phyloP scores from a whole-genome alignment of 2,329 filamentous ascomycete species.

The Colletotrichum falcatum region DNA sequence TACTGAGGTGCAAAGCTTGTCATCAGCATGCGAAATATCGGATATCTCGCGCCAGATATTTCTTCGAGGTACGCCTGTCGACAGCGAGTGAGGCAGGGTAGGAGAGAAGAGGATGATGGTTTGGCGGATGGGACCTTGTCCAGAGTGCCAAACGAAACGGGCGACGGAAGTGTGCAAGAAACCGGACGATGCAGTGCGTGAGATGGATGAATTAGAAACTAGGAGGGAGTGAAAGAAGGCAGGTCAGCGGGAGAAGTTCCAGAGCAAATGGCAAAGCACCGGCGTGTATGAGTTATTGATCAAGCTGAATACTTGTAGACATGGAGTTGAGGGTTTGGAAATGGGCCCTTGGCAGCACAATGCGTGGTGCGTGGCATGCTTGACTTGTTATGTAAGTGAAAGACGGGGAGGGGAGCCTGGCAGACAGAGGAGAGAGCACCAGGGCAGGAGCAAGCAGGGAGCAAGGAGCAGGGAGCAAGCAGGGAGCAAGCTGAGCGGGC shows the following conservation, averaged over 20 bases:
- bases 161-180: constrained; percentile 3
- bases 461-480: constrained; percentile 9
- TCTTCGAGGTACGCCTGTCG: constrained; percentile 7
- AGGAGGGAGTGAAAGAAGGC: constrained; percentile 10
- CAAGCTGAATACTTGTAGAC: constrained; percentile 36
- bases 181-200: not conserved
- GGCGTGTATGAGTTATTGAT: constrained; percentile 33
- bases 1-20: not conserved
- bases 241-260: constrained; percentile 15
- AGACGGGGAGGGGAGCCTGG: constrained; percentile 36
- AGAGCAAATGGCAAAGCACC: constrained; percentile 13
- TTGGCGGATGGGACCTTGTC: constrained; percentile 6
- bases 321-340: constrained; percentile 38
- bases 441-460: constrained; percentile 3
- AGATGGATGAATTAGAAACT: constrained; percentile 21
- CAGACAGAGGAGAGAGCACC: constrained; percentile 29
- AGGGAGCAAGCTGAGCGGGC: constrained; percentile 1
- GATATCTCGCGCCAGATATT: not conserved
- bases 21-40: not conserved
- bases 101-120: not conserved
- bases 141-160: constrained; percentile 10
- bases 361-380: constrained; percentile 41
- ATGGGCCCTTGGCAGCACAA: constrained; percentile 35
- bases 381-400: constrained; percentile 42
- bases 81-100: not conserved